Evolutionary conservation across 2,329 filamentous ascomycete genomes (phyloP).

Genomic region (Beauveria rudraprayagi): DNA sequence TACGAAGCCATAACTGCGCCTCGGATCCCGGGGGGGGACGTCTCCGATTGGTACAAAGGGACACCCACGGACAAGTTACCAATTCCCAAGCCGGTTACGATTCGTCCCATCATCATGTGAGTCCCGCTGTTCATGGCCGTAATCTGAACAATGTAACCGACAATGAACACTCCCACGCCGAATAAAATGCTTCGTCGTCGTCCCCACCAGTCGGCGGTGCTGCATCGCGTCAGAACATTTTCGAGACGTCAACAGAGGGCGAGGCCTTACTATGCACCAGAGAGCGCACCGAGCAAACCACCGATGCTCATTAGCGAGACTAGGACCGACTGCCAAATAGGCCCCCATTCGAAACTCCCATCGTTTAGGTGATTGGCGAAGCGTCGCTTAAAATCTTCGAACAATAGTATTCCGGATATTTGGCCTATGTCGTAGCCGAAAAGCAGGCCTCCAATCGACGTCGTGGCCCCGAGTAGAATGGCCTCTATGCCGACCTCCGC

Average conservation of each 20-base stretch:
- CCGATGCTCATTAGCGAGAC: conserved; percentile 51
- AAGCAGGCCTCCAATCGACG: conserved; percentile 52
- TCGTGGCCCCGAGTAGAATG: conserved; percentile 39
- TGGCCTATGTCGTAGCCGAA: conserved; percentile 58
- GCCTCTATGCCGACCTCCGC: conserved; percentile 25
- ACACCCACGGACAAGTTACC: conserved; percentile 59
- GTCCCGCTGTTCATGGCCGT: conserved; percentile 51
- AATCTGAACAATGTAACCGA: conserved; percentile 61
- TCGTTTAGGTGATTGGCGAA: conserved; percentile 40
- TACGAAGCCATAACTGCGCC: conserved; percentile 61
- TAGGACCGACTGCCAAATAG: conserved; percentile 41
- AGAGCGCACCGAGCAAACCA: conserved; percentile 45
- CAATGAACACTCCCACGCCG: conserved; percentile 47
- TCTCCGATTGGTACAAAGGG: conserved; percentile 61
- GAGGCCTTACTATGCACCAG: conserved; percentile 35
- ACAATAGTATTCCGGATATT: conserved; percentile 44
- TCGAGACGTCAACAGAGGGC: no score
- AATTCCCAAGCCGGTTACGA: conserved; percentile 59
- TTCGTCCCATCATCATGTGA: conserved; percentile 57
- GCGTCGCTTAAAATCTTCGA: conserved; percentile 45
- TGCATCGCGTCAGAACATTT: conserved; percentile 14
- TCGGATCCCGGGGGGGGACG: conserved; percentile 52
- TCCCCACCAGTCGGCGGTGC: conserved; percentile 49
- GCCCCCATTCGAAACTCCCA: conserved; percentile 30
- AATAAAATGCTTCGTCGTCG: conserved; percentile 47